These are phyloP conservation scores for Suillus fuscotomentosus DNA, from an alignment of 768 basidiomycete species.

Conservation along the genomic window DNA sequence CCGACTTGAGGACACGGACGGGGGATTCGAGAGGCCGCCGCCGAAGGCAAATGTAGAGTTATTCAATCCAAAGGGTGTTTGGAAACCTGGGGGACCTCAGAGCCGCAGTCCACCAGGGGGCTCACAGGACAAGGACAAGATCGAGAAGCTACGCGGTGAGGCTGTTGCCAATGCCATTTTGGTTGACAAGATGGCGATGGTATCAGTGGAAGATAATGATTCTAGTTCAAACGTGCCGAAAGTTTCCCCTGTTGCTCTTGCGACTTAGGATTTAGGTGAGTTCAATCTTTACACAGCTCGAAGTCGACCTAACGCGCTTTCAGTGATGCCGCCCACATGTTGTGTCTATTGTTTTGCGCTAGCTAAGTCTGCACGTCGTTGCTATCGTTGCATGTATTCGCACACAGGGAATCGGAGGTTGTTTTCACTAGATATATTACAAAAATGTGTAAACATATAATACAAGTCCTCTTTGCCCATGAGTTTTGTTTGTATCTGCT, in stretches of 20 bases:
- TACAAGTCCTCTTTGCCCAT: slow-evolving; percentile 18
- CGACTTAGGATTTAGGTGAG: slow-evolving; percentile 26
- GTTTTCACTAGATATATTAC: slow-evolving; percentile 33
- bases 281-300: not conserved
- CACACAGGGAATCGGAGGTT: slow-evolving; percentile 15
- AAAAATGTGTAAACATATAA: slow-evolving; percentile 39
- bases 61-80: slow-evolving; percentile 33
- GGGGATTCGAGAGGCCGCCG: slow-evolving; percentile 45
- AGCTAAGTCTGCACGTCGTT: slow-evolving; percentile 27
- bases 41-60: slow-evolving; percentile 43
- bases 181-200: slow-evolving; percentile 34
- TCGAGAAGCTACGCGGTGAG: slow-evolving; percentile 35
- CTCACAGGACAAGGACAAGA: slow-evolving; percentile 26
- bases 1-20: slow-evolving; percentile 46
- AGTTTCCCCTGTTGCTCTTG: slow-evolving; percentile 20
- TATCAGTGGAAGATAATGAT: slow-evolving; percentile 34
- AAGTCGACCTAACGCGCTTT: slow-evolving; percentile 6
- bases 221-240: slow-evolving; percentile 13
- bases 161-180: slow-evolving; percentile 34
- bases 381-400: slow-evolving; percentile 27
- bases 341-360: slow-evolving; percentile 15
- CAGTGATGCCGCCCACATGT: slow-evolving; percentile 12
- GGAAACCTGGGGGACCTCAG: slow-evolving; percentile 19
- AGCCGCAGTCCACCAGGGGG: slow-evolving; percentile 14
- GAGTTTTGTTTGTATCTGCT: slow-evolving; percentile 11